Evolutionary conservation across 202 grass and related monocot species (phyloP), one percentile per base, ranked within the genome.

Genomic region (Eragrostis tef): DNA sequence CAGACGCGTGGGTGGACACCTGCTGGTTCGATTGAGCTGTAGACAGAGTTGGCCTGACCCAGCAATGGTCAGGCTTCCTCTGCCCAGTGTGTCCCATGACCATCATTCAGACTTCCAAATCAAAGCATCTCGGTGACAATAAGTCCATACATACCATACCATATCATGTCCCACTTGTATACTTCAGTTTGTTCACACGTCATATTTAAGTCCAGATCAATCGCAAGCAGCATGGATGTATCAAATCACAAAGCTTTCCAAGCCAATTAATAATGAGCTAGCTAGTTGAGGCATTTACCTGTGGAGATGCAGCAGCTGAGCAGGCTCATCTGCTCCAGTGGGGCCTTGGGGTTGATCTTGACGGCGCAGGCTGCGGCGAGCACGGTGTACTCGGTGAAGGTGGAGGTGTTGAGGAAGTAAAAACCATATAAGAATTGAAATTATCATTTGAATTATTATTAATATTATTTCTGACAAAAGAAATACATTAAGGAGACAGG

Each of bases 351-450:
- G 85, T 75, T 74, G 77, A 98, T 81, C 87, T 83, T 94, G 44
- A 94, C 92, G 0, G 87, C 73, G 25, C 92, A 98, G 14, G 88
- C 95, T 0, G 88, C 66, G 49, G 94, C 92, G 1, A 95, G 67
- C 69, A 98, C 92, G 13, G 92, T 98, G 85, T 91, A 98, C 88
- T 98, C 92, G 0, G 88, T 64, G 68, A 98, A 98, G 73, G 96
- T 98, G 7, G 96, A 98, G 1, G 96, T 98, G 89, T 95, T 98
- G 74, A 98, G 90, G 65, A 98, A 98, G 65, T 98, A 1, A 45
- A 75, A 8, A 76, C 14, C 9, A 25, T 6, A 17, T 13, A 5
- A 45, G 0, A 74, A 51, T 11, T 11, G 24, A 62, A 41, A 29
- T 15, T 57, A n/a, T 41, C 26, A 14, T 65, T 76, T 36, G 3